Percentiles rank a stretch among this genome's conserved stretches.
Evolutionary conservation across 345 rosid genomes (phyloP).

Genomic region (Populus euphratica): DNA sequence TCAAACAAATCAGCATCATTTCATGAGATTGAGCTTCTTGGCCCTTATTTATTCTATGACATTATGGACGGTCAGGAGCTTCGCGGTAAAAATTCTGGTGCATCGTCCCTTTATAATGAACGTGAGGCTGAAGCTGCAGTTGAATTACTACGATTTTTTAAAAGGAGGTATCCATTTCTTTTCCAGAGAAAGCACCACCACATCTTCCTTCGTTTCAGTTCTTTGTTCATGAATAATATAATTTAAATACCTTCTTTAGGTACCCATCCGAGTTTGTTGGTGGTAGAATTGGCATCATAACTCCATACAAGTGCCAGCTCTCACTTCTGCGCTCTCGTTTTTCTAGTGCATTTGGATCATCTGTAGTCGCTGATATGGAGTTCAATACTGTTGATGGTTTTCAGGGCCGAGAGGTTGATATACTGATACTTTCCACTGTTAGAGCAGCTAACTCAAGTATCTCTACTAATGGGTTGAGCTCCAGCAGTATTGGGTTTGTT

Average conservation of each 20-base stretch:
- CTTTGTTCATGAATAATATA: not conserved
- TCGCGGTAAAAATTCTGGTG: conserved; percentile 68
- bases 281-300: conserved; percentile 79
- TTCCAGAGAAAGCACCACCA: not conserved
- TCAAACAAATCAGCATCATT: conserved; percentile 64
- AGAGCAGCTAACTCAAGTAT: conserved; percentile 60
- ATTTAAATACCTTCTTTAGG: conserved; percentile 32
- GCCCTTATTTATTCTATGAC: conserved; percentile 84
- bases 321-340: conserved; percentile 73
- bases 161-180: conserved; percentile 48
- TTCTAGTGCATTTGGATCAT: conserved; percentile 67
- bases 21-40: conserved; percentile 62
- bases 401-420: conserved; percentile 93
- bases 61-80: conserved; percentile 77
- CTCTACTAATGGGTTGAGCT: conserved; percentile 28
- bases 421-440: conserved; percentile 85
- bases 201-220: not conserved
- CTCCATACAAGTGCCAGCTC: conserved; percentile 87
- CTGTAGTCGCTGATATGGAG: conserved; percentile 71
- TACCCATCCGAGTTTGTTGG: conserved; percentile 72
- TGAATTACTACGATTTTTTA: conserved; percentile 65
- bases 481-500: conserved; percentile 82
- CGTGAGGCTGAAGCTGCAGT: conserved; percentile 88
- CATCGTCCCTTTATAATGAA: conserved; percentile 72
- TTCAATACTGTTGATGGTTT: conserved; percentile 94